These are phyloP conservation scores for Pulveroboletus sp. DNA, from an alignment of 768 basidiomycete genomes.

Conservation along the genomic window DNA sequence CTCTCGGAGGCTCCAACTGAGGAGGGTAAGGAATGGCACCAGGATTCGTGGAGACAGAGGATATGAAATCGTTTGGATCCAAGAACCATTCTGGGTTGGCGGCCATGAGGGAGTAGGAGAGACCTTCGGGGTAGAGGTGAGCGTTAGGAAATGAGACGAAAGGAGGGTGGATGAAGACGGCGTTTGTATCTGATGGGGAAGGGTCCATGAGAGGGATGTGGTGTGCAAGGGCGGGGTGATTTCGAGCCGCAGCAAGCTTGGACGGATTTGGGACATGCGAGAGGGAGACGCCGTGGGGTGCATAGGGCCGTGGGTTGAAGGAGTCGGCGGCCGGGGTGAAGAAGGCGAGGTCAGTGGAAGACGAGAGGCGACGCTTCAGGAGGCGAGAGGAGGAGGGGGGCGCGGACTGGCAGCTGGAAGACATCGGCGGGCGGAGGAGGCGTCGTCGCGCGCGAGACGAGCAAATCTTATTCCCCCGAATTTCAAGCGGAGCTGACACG, in stretches of 20 bases:
- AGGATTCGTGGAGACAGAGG: conserved; percentile 42
- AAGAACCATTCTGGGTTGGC: conserved; percentile 79
- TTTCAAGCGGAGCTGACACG: conserved; percentile 47
- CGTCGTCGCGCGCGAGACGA: conserved; percentile 18
- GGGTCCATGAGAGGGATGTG: conserved; percentile 64
- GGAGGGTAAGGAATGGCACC: conserved; percentile 68
- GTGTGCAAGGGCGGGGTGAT: conserved; percentile 35
- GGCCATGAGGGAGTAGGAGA: conserved; percentile 69
- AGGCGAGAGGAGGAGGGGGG: conserved; percentile 28
- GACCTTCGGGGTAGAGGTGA: conserved; percentile 57
- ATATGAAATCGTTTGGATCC: conserved; percentile 58
- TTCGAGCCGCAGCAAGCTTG: conserved; percentile 30
- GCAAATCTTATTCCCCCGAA: conserved; percentile 24
- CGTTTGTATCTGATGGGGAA: conserved; percentile 56
- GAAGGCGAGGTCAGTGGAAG: conserved; percentile 51
- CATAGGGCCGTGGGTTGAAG: conserved; percentile 63
- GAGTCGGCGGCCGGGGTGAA: conserved; percentile 61
- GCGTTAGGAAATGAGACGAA: conserved; percentile 65
- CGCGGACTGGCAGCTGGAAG: conserved; percentile 12
- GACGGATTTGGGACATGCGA: conserved; percentile 18
- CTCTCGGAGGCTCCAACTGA: conserved; percentile 75
- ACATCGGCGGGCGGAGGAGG: not conserved
- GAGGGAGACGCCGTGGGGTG: conserved; percentile 34
- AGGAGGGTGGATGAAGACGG: conserved; percentile 72
- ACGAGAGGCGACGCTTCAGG: conserved; percentile 47